Evolutionary conservation across 257 asterid species (phyloP).

Genomic region (Solanum bukasovii): DNA sequence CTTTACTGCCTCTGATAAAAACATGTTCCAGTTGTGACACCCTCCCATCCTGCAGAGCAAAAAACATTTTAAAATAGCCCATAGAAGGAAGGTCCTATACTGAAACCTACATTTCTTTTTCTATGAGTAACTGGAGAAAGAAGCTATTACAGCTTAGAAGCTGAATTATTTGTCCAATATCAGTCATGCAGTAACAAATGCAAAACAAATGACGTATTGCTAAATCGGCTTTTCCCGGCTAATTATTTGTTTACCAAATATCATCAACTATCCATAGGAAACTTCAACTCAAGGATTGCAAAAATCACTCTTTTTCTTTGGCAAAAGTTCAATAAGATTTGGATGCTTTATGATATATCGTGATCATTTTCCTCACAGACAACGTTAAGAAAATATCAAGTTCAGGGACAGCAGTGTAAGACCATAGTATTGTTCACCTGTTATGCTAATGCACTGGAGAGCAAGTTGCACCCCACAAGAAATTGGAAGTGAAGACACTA

Average conservation of each 20-base stretch:
- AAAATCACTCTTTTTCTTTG: neutral
- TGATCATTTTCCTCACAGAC: neutral
- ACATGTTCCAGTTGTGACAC: conserved; percentile 93
- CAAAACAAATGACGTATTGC: neutral
- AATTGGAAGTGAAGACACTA: neutral
- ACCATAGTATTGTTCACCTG: neutral
- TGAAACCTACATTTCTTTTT: neutral
- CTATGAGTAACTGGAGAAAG: neutral
- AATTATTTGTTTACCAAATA: neutral
- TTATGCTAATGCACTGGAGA: neutral
- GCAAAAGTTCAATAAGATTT: neutral
- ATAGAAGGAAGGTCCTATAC: neutral
- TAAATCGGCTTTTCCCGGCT: neutral
- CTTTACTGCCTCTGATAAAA: conserved; percentile 96
- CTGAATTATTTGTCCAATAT: neutral
- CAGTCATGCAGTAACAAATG: neutral
- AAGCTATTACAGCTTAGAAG: neutral
- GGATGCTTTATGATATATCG: neutral
- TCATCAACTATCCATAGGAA: neutral
- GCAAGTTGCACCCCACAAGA: neutral
- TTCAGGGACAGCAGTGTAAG: neutral
- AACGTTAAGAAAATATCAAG: neutral
- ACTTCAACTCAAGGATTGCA: neutral
- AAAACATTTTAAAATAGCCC: neutral
- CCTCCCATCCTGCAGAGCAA: conserved; percentile 66